Base-by-base conservation (phyloP, 345 rosid genomes). In the Aquilaria malaccensis region DNA sequence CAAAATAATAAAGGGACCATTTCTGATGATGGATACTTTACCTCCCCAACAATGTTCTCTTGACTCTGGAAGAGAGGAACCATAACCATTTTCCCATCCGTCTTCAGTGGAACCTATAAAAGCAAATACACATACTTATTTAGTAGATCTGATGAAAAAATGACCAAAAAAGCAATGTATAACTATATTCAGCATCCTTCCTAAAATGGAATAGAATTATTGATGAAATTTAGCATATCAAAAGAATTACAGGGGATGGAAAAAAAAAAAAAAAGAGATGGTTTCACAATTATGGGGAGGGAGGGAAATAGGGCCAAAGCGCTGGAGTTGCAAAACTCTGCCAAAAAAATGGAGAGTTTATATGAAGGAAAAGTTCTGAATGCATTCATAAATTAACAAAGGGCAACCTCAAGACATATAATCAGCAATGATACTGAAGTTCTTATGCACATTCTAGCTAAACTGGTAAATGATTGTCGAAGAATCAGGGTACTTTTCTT, bases 41-140 rank as follows among this genome's bases (percentile, higher is more conserved):
- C 86, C 86, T 82, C 78, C 32, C 86, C 83, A 15, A 73, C 64
- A 62, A 79, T 79, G 55, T 74, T 72, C 64, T 82, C 86, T 72
- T 74, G 86, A 71, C 80, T 82, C 66, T 82, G 76, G 51, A 77
- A 79, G 69, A 79, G 84, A 61, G 87, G 80, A 70, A 73, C 80
- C 78, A 68, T 70, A 58, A 64, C 62, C 13, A 72, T 74, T 64
- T 79, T 74, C 43, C 81, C 86, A 76, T 79, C 86, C 75, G 74
- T 82, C 76, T 79, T 79, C 29, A 82, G 57, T 11, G 81, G 75
- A 56, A 77, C 80, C 83, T 82, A 72, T 50, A 41, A 48, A 68
- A 43, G 29, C 43, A 32, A 9, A 50, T 50, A 4, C 14, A 50
- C 11, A 56, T 66, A 48, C 30, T 0, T 55, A 58, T 50, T 22